phyloP scores from a whole-genome alignment of 768 basidiomycete genomes.

The Suillus sp. region DNA sequence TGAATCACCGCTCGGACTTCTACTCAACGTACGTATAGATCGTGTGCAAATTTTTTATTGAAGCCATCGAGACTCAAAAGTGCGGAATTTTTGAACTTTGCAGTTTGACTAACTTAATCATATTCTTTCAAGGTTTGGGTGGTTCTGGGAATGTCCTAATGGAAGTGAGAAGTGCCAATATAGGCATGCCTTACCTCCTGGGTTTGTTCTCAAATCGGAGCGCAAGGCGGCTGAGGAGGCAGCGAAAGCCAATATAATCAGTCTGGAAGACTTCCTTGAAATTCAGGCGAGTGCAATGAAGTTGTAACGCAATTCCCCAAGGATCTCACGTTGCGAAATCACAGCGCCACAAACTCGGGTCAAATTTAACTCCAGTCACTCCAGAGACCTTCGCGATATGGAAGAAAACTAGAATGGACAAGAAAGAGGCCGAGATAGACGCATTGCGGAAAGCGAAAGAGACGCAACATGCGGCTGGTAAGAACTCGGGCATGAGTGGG shows the following conservation, averaged over 20 bases:
- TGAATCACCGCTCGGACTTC: slow-evolving; percentile 19
- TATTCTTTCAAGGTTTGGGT: slow-evolving; percentile 61
- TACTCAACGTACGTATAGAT: slow-evolving; percentile 54
- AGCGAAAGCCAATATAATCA: slow-evolving; percentile 85
- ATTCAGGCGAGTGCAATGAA: slow-evolving; percentile 72
- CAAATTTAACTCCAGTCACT: slow-evolving; percentile 91
- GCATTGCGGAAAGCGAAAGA: slow-evolving; percentile 82
- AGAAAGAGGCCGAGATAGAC: slow-evolving; percentile 90
- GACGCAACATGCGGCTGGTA: slow-evolving; percentile 79
- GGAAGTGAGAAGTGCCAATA: slow-evolving; percentile 84
- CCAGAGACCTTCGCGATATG: slow-evolving; percentile 88
- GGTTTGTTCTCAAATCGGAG: slow-evolving; percentile 94
- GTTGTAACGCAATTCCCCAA: background rate
- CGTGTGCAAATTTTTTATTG: slow-evolving; percentile 96
- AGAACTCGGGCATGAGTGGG: slow-evolving; percentile 92
- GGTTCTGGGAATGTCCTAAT: slow-evolving; percentile 96
- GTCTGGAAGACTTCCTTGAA: slow-evolving; percentile 95
- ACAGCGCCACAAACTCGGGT: slow-evolving; percentile 91
- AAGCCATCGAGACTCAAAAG: slow-evolving; percentile 92
- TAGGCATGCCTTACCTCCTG: slow-evolving; percentile 92
- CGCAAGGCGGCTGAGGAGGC: slow-evolving; percentile 90
- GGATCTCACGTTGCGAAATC: slow-evolving; percentile 12
- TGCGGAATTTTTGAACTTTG: slow-evolving; percentile 33
- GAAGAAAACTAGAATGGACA: slow-evolving; percentile 95
- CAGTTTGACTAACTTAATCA: slow-evolving; percentile 3